Base-by-base conservation (phyloP, 345 rosid genomes). In the Aurinia saxatilis region DNA sequence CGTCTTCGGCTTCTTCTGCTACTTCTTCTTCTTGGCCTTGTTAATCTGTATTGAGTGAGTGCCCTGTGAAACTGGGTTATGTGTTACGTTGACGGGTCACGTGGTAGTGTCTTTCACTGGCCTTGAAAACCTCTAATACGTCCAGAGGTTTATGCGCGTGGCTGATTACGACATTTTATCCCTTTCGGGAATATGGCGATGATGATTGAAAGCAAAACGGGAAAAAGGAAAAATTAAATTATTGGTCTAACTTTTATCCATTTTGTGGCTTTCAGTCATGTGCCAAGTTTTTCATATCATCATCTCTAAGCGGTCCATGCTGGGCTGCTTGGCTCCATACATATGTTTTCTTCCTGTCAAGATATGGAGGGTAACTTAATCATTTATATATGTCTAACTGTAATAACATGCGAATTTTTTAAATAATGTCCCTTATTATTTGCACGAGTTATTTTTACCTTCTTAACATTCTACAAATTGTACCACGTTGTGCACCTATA, bases 11-110 rank as follows among this genome's bases (percentile, higher is more conserved):
- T 41, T 59, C 52, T 10, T 8, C n/a, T n/a, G n/a, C n/a, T n/a
- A 34, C 55, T 41, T 59, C 36, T 18, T 62, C 30, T 5, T 70
- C 25, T 21, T 21, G 25, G 25, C 25, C 25, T 21, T 21, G 2
- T 21, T 21, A 21, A 21, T 21, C 2, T 21, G n/a, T n/a, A n/a
- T n/a, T n/a, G n/a, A 62, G 56, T 70, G 57, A 63, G 53, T 70
- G 74, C 69, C 69, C 46, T 63, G 23, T 47, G 21, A 55, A 44
- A 54, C 57, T 70, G 69, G 53, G 67, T 18, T 18, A 21, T 27
- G 31, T 27, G 19, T 48, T 55, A 63, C 47, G 69, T 70, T 70
- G 74, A 70, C 69, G 64, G n/a, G 74, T 70, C 74, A 70, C 74
- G 69, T 70, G 74, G 69, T 39, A 2, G 12, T 62, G 63, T 19